These are phyloP conservation scores for Echites panduratus DNA, from an alignment of 257 asterid species.

Conservation along the genomic window DNA sequence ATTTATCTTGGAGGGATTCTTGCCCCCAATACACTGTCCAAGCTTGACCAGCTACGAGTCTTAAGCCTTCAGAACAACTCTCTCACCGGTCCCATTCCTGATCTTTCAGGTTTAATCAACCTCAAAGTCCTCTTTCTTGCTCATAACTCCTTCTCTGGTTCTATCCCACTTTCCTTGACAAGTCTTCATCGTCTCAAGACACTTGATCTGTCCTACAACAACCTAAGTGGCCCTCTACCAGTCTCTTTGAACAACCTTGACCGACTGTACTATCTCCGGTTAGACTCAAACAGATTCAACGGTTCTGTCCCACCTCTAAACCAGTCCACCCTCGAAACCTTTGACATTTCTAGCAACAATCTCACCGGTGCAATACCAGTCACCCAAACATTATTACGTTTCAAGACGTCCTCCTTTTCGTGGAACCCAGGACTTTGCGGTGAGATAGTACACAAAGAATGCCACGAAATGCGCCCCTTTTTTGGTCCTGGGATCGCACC, in stretches of 20 bases:
- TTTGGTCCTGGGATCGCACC: conserved; percentile 30
- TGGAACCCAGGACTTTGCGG: conserved; percentile 70
- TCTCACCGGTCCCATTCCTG: conserved; percentile 77
- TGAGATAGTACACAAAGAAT: conserved; percentile 50
- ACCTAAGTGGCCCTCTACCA: conserved; percentile 57
- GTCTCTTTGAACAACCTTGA: conserved; percentile 33
- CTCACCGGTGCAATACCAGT: conserved; percentile 75
- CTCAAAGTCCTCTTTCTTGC: conserved; percentile 60
- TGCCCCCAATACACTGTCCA: conserved; percentile 39
- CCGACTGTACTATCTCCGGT: conserved; percentile 59
- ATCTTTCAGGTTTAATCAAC: conserved; percentile 48
- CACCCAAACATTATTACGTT: conserved; percentile 51
- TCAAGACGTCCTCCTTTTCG: conserved; percentile 46
- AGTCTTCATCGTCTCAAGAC: conserved; percentile 72
- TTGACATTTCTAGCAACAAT: conserved; percentile 63
- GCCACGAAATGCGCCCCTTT: conserved; percentile 48
- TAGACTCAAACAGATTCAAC: conserved; percentile 72
- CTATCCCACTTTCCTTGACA: conserved; percentile 55
- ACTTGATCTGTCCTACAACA: conserved; percentile 66
- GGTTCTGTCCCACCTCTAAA: conserved; percentile 81
- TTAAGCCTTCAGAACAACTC: conserved; percentile 73
- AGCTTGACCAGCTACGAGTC: conserved; percentile 58
- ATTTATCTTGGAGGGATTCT: conserved; percentile 51
- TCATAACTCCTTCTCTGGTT: conserved; percentile 54
- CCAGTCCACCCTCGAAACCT: conserved; percentile 46